Conservation (phyloP, 768 basidiomycete species). For the Termitomyces sp. region DNA sequence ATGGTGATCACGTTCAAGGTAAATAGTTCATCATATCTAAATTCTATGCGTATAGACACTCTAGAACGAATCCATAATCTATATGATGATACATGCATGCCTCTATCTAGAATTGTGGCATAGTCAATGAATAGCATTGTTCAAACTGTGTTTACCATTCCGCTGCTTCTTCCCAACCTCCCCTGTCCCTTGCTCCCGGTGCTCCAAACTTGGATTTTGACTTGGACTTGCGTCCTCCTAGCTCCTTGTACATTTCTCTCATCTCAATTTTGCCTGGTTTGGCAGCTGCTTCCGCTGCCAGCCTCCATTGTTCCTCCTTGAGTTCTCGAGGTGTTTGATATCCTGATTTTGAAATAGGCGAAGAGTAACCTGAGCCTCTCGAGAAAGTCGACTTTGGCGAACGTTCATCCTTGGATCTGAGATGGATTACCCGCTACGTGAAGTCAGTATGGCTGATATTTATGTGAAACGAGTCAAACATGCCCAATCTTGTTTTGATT, state of each 20-base stretch:
- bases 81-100: neutral
- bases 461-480: conserved; percentile 15
- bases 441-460: conserved; percentile 3
- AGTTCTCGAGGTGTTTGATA: conserved; percentile 76
- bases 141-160: conserved; percentile 13
- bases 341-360: conserved; percentile 46
- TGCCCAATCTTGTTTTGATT: conserved; percentile 94
- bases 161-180: conserved; percentile 58
- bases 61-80: neutral
- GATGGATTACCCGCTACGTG: conserved; percentile 47
- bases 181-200: conserved; percentile 62
- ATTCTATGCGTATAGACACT: neutral
- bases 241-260: conserved; percentile 87
- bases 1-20: neutral
- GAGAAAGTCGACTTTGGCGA: conserved; percentile 32
- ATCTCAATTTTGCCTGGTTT: conserved; percentile 77
- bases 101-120: neutral
- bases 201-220: conserved; percentile 72
- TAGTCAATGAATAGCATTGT: neutral
- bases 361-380: conserved; percentile 41
- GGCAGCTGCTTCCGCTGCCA: conserved; percentile 43
- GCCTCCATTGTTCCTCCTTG: conserved; percentile 72
- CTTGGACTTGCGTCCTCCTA: conserved; percentile 79
- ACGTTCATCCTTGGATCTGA: conserved; percentile 36
- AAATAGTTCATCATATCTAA: neutral